Conservation (phyloP, 768 basidiomycete species). For the Boletus rubroflammeus region DNA sequence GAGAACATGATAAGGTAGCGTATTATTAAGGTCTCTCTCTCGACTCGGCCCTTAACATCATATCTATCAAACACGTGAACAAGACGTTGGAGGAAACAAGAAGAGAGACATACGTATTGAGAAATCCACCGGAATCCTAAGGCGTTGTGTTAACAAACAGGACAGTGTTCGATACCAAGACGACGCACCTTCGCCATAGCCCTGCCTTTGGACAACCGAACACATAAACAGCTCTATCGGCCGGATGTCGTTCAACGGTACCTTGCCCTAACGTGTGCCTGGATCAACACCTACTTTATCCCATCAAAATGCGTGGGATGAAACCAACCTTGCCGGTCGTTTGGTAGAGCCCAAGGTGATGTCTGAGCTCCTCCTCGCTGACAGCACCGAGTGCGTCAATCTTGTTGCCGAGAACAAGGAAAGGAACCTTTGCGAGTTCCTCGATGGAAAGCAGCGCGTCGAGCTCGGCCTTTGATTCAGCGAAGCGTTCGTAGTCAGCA, state of each 20-base stretch:
- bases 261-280: conserved; percentile 70
- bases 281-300: conserved; percentile 3
- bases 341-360: conserved; percentile 92
- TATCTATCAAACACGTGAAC: conserved; percentile 23
- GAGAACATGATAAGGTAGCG: conserved; percentile 22
- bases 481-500: conserved; percentile 94
- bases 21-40: conserved; percentile 15
- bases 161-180: background rate
- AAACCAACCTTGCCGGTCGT: conserved; percentile 93
- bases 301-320: background rate
- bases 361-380: conserved; percentile 94
- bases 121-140: conserved; percentile 92
- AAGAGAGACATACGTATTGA: conserved; percentile 74
- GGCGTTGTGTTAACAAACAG: conserved; percentile 2
- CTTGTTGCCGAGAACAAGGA: conserved; percentile 98
- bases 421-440: conserved; percentile 92
- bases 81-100: background rate
- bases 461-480: conserved; percentile 95
- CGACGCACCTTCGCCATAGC: conserved; percentile 86
- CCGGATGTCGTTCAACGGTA: conserved; percentile 92
- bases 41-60: conserved; percentile 10
- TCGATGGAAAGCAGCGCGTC: conserved; percentile 95
- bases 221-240: conserved; percentile 99
- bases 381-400: conserved; percentile 98
- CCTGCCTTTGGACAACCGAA: conserved; percentile 97